Conservation (phyloP, 306 rosid genomes). For the Glycine tomentella region DNA sequence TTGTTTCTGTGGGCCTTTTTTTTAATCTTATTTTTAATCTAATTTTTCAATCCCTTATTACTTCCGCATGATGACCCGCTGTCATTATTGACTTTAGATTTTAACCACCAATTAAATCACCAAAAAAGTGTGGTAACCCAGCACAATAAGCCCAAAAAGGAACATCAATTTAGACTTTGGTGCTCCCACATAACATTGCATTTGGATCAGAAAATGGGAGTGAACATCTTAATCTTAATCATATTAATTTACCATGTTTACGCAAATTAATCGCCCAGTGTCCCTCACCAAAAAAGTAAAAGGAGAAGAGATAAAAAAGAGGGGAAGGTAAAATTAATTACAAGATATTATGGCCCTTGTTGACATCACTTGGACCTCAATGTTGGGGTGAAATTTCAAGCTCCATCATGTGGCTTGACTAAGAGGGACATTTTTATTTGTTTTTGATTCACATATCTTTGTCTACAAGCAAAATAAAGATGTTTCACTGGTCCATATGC, state of each 20-base stretch:
- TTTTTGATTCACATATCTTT: constrained; percentile 22
- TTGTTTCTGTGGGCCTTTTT: constrained; percentile 2
- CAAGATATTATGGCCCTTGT: constrained; percentile 2
- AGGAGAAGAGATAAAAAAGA: constrained; percentile 19
- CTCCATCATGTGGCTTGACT: neutral
- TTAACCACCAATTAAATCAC: constrained; percentile 11
- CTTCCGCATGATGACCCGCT: constrained; percentile 41
- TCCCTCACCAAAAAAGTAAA: neutral
- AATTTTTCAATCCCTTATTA: neutral
- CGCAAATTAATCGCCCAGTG: no score
- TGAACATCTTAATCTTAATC: constrained; percentile 37
- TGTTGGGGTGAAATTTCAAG: neutral
- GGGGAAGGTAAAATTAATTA: neutral
- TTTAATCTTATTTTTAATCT: no score
- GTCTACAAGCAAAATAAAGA: constrained; percentile 36
- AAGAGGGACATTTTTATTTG: constrained; percentile 16
- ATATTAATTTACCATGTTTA: constrained; percentile 35
- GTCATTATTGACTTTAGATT: constrained; percentile 47
- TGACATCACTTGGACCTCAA: constrained; percentile 39
- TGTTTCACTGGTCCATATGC: constrained; percentile 9
- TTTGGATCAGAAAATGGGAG: constrained; percentile 34
- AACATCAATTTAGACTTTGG: constrained; percentile 32
- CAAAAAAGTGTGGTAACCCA: constrained; percentile 29
- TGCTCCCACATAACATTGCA: constrained; percentile 35
- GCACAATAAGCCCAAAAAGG: constrained; percentile 37